Evolutionary conservation across 192 early-diverging fungal species (phyloP).

Genomic region (Diversispora epigaea): DNA sequence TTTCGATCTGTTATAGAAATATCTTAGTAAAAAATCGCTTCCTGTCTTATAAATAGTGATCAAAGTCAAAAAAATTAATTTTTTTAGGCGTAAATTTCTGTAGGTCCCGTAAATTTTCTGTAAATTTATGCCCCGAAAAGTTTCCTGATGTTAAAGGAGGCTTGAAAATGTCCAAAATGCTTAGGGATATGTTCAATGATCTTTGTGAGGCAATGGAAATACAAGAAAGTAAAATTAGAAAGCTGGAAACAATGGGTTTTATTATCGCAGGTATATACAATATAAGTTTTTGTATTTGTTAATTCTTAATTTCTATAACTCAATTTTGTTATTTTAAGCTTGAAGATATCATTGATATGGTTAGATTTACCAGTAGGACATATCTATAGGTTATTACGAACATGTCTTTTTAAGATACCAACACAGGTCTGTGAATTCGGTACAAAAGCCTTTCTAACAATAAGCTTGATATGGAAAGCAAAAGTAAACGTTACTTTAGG

Average conservation of each 20-base stretch:
- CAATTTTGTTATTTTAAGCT: slow-evolving; percentile 7
- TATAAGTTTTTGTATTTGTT: slow-evolving; percentile 1
- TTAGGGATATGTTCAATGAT: slow-evolving; percentile 30
- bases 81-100: too few species aligned
- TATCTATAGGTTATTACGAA: slow-evolving; percentile 21
- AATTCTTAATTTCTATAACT: slow-evolving; percentile 8
- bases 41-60: too few species aligned
- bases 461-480: slow-evolving; percentile 27
- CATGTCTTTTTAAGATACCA: slow-evolving; percentile 13
- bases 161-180: slow-evolving; percentile 34
- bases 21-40: too few species aligned
- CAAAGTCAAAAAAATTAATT: too few species aligned
- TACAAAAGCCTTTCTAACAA: slow-evolving; percentile 6
- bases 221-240: slow-evolving; percentile 6
- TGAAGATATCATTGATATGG: slow-evolving; percentile 12
- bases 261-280: slow-evolving; percentile 7
- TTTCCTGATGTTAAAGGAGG: too few species aligned
- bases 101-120: too few species aligned
- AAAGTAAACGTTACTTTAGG: slow-evolving; percentile 3
- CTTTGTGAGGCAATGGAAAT: slow-evolving; percentile 14
- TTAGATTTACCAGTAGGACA: slow-evolving; percentile 26
- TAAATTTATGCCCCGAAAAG: too few species aligned
- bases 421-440: slow-evolving; percentile 16
- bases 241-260: slow-evolving; percentile 25
- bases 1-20: too few species aligned